Evolutionary conservation across 306 rosid genomes (phyloP).

Genomic region (Phaseolus lunatus): DNA sequence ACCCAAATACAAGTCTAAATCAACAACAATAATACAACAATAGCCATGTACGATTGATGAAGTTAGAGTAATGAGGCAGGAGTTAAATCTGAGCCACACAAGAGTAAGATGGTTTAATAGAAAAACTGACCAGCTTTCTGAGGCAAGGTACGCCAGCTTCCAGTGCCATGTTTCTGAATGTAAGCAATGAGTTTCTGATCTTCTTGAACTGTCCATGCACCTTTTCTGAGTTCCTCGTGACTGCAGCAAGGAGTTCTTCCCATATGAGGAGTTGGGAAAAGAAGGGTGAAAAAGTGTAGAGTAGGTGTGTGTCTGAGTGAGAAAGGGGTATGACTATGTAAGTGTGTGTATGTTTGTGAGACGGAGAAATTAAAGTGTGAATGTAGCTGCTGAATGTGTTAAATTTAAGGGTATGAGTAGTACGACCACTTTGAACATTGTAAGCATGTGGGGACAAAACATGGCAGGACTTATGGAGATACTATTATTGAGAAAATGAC

Average conservation of each 20-base stretch:
- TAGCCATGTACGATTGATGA: not conserved
- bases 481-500: not conserved
- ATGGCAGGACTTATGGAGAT: not conserved
- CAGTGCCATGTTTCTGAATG: slow-evolving; percentile 35
- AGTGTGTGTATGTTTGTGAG: not conserved
- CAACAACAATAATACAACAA: not conserved
- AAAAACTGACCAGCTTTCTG: slow-evolving; percentile 30
- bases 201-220: slow-evolving; percentile 40
- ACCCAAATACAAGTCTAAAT: slow-evolving; percentile 4
- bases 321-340: not conserved
- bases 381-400: slow-evolving; percentile 22
- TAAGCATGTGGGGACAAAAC: slow-evolving; percentile 16
- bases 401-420: not conserved
- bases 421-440: not conserved
- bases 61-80: not conserved
- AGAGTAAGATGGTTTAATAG: not conserved
- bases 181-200: slow-evolving; percentile 31
- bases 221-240: slow-evolving; percentile 23
- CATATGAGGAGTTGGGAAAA: not conserved
- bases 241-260: slow-evolving; percentile 39
- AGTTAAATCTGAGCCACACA: not conserved
- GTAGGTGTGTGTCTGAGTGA: not conserved
- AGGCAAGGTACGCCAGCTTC: slow-evolving; percentile 44
- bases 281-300: not conserved
- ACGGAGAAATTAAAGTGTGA: not conserved